phyloP scores from a whole-genome alignment of 2,329 filamentous ascomycete species.

The Xylariaceae sp. region DNA sequence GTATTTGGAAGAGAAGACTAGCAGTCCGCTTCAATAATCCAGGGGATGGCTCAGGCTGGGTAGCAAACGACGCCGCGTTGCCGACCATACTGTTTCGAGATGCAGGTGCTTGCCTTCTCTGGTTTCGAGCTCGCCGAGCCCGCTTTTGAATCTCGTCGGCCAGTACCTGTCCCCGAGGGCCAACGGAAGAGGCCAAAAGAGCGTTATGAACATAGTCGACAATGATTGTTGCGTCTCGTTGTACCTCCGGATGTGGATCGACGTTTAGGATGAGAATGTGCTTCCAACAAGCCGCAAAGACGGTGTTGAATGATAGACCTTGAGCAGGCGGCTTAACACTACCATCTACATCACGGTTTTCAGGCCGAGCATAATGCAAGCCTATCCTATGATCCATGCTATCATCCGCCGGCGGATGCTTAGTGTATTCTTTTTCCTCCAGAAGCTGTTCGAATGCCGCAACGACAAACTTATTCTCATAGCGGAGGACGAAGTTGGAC shows the following conservation, averaged over 20 bases:
- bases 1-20: conserved; percentile 55
- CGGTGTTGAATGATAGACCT: conserved; percentile 74
- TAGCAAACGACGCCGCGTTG: conserved; percentile 30
- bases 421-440: conserved; percentile 70
- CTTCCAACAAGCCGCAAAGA: conserved; percentile 92
- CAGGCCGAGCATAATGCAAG: conserved; percentile 54
- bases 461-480: conserved; percentile 87
- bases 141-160: conserved; percentile 66
- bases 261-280: conserved; percentile 85
- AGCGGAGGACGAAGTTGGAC: conserved; percentile 83
- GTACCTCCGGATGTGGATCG: conserved; percentile 90
- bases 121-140: conserved; percentile 43
- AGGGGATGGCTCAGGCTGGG: conserved; percentile 48
- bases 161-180: conserved; percentile 61
- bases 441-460: conserved; percentile 84
- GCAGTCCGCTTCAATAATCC: conserved; percentile 59
- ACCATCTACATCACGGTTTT: conserved; percentile 52
- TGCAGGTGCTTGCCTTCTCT: conserved; percentile 37
- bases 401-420: conserved; percentile 51
- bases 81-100: conserved; percentile 42
- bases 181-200: conserved; percentile 71
- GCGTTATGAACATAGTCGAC: conserved; percentile 79
- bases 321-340: conserved; percentile 52
- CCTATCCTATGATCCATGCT: conserved; percentile 57
- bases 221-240: conserved; percentile 76